Evolutionary conservation across 2,329 filamentous ascomycete genomes (phyloP).

Genomic region (Alternaria postmessia): DNA sequence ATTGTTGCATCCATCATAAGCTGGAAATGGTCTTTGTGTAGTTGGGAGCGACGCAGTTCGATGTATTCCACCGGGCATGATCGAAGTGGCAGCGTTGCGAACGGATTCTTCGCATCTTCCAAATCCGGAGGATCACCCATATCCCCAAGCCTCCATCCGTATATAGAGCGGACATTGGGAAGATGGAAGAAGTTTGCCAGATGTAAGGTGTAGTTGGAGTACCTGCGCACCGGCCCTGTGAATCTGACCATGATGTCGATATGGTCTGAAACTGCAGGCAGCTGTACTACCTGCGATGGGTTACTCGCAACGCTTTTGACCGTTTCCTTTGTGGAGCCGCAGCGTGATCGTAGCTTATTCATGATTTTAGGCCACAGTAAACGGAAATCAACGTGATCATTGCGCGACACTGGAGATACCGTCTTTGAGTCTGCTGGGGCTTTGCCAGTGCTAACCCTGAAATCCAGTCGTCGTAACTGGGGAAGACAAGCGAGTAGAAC

Average conservation of each 20-base stretch:
- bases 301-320: not conserved
- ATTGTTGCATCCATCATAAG: not conserved
- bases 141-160: not conserved
- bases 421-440: too few relatives aligned
- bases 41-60: not conserved
- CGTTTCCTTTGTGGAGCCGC: not conserved
- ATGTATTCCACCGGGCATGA: not conserved
- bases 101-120: not conserved
- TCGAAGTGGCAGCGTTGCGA: not conserved
- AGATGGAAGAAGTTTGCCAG: not conserved
- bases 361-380: not conserved
- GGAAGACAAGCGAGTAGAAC: not conserved
- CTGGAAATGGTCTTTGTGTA: not conserved
- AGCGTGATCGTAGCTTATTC: not conserved
- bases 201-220: not conserved
- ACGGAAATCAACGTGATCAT: not conserved
- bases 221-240: not conserved
- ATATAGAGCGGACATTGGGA: not conserved
- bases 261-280: not conserved
- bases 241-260: not conserved
- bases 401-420: not conserved
- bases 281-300: not conserved
- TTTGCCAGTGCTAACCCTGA: not conserved
- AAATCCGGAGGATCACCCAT: not conserved
- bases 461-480: not conserved